Conservation (phyloP, 2,329 filamentous ascomycete genomes). For the Aspergillus ustus region DNA sequence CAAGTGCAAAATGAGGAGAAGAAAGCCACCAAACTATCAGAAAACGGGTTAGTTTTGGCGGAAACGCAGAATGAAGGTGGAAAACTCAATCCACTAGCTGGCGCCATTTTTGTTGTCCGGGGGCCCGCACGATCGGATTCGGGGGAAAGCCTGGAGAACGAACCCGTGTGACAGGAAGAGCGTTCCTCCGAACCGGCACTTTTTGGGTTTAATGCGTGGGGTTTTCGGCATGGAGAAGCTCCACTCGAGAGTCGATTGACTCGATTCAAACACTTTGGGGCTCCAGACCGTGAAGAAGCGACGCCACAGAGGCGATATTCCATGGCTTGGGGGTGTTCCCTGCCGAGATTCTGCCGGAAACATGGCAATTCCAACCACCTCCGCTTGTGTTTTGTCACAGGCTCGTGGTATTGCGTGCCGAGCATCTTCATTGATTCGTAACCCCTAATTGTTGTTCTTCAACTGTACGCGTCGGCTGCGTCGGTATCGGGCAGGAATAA, state of each 20-base stretch:
- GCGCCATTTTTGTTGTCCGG: background rate
- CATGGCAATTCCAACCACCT: conserved; percentile 5
- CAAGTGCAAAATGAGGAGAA: background rate
- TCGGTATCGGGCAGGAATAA: background rate
- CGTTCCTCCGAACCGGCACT: too few species aligned
- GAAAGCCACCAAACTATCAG: background rate
- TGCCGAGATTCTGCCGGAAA: conserved; percentile 4
- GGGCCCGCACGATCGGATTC: background rate
- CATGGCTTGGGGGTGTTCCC: background rate
- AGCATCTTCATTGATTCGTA: background rate
- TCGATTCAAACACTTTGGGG: too few species aligned
- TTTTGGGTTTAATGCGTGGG: background rate
- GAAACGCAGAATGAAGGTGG: background rate
- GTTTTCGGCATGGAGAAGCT: background rate
- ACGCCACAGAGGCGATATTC: background rate
- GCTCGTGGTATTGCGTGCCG: background rate
- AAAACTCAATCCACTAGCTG: conserved; percentile 4
- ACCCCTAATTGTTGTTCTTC: background rate
- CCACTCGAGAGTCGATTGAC: too few species aligned
- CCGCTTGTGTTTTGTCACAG: background rate
- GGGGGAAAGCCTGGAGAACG: background rate
- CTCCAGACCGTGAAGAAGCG: background rate
- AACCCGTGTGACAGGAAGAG: background rate
- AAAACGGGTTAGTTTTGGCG: background rate
- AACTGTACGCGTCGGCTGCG: background rate